A percentile compares a stretch with the other conserved stretches of the same genome.
phyloP scores from a whole-genome alignment of 1,284 basidiomycete genomes.

The Afroboletus lepidellus region DNA sequence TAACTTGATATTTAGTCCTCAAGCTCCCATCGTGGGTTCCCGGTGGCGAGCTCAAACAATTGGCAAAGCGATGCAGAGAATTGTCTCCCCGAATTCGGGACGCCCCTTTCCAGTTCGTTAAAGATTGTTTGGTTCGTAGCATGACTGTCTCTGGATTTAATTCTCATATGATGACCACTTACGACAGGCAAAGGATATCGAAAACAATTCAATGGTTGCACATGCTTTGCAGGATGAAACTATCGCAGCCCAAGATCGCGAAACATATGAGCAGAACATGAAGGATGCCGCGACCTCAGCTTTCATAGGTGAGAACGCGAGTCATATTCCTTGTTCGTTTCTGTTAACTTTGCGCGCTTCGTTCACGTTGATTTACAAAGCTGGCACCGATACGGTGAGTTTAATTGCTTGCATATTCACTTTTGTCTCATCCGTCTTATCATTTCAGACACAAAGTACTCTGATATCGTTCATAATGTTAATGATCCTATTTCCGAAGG shows the following conservation, averaged over 20 bases:
- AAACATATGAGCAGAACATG: constrained; percentile 15
- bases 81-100: constrained; percentile 29
- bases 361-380: constrained; percentile 9
- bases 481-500: constrained; percentile 26
- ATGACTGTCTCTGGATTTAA: not conserved
- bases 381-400: constrained; percentile 25
- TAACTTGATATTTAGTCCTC: constrained; percentile 16
- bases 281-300: constrained; percentile 19
- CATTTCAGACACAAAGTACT: constrained; percentile 23
- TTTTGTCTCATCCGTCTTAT: not conserved
- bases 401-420: not conserved
- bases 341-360: not conserved
- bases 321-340: not conserved
- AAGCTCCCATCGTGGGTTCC: constrained; percentile 38
- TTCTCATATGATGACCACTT: not conserved
- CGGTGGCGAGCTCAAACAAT: constrained; percentile 25
- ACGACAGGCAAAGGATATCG: constrained; percentile 14
- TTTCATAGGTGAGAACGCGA: constrained; percentile 20
- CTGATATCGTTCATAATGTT: constrained; percentile 23
- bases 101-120: constrained; percentile 35
- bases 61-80: constrained; percentile 24
- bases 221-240: constrained; percentile 11
- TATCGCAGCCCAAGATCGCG: not conserved
- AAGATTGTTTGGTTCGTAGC: constrained; percentile 30
- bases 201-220: constrained; percentile 23